phyloP scores from a whole-genome alignment of 2,329 filamentous ascomycete genomes.

The Colletotrichum nymphaeae region DNA sequence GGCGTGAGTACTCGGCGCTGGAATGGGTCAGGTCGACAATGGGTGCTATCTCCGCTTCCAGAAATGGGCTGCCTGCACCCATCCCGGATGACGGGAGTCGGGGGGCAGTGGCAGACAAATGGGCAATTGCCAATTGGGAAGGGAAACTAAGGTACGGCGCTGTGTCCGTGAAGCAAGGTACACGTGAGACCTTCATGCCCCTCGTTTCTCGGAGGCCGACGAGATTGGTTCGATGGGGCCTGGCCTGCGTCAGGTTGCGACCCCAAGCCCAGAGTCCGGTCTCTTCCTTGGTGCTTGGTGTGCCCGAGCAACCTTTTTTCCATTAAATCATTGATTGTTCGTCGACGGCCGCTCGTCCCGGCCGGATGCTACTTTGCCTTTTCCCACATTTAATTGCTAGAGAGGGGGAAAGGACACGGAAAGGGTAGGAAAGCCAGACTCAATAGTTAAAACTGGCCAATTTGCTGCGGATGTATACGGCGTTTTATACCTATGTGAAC shows the following conservation, averaged over 20 bases:
- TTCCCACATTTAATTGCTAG: neutral
- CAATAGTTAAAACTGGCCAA: neutral
- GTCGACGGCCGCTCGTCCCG: constrained; percentile 18
- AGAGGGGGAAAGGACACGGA: neutral
- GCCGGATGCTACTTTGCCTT: neutral
- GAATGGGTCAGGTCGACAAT: constrained; percentile 24
- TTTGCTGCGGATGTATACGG: constrained; percentile 8
- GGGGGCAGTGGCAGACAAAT: neutral
- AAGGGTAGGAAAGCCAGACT: neutral
- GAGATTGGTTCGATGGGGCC: constrained; percentile 28
- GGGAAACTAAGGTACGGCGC: neutral
- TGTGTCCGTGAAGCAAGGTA: constrained; percentile 26
- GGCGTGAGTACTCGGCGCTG: constrained; percentile 22
- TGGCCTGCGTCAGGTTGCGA: constrained; percentile 34
- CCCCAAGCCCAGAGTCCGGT: constrained; percentile 31
- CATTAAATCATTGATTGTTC: neutral
- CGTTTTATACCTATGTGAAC: constrained; percentile 24
- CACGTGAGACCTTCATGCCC: constrained; percentile 34
- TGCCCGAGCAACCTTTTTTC: constrained; percentile 21
- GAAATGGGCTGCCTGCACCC: constrained; percentile 16
- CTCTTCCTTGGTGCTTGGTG: constrained; percentile 27
- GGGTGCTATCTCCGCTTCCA: constrained; percentile 29
- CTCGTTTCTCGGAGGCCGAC: constrained; percentile 22
- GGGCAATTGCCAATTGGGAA: neutral
- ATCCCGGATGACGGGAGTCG: constrained; percentile 2